Evolutionary conservation across 148 eudicot genomes (phyloP), one percentile per base, ranked within the genome.

Genomic region (Vaccinium vitisidaea): DNA sequence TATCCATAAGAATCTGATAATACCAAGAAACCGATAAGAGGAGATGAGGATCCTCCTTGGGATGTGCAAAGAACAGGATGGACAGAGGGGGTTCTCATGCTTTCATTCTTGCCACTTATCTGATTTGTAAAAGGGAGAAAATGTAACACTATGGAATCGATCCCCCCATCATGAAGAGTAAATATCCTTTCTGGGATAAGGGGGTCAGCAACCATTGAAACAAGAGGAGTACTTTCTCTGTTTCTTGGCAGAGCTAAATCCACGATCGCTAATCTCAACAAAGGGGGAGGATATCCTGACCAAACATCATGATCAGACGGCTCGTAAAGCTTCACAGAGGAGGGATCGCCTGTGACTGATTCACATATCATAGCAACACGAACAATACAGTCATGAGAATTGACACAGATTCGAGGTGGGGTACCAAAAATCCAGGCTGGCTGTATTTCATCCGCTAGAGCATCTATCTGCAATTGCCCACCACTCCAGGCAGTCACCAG

Each of bases 321-420:
- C 87, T 91, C 93, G 88, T 94, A 94, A 85, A 91, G 90, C 87
- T 92, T 88, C 77, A 92, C 74, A 69, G 92, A 74, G 48, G 94
- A 88, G 46, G 80, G 84, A 21, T 90, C 85, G 80, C 77, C 88
- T 4, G 89, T 73, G 75, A 76, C 53, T 69, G 95, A 86, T 87
- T 97, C 99, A 82, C 98, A 97, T 87, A 97, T 97, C 99, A 97
- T 97, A 80, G 99, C 99, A 88, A 90, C 93, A 84, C 98, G 93
- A 81, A 87, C 23, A 53, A 95, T 93, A 81, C 83, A 86, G 84
- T 90, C 91, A 85, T 89, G 86, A 65, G 94, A 84, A 89, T 93
- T 95, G 77, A 95, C 90, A 87, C 89, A 86, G 48, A 95, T 85
- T 80, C 92, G 98, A 83, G 98, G 99, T 25, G 89, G 94, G 82